These are phyloP conservation scores for Lentinula aciculospora DNA, from an alignment of 768 basidiomycete species.

Conservation along the genomic window DNA sequence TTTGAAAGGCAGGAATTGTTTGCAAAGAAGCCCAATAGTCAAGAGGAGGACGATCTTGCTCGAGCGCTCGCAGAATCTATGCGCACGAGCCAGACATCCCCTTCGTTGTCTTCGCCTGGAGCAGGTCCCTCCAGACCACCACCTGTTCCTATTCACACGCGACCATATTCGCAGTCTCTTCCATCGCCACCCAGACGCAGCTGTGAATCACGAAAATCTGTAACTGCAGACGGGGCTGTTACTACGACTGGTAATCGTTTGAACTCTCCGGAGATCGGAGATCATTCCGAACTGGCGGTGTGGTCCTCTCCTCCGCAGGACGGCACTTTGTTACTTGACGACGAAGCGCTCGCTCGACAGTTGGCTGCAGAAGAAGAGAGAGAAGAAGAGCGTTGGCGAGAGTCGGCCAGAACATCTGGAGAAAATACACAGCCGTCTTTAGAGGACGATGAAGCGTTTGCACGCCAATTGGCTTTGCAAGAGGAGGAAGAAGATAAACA, in stretches of 20 bases:
- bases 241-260: neutral
- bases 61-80: slow-evolving; percentile 56
- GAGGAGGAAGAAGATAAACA: slow-evolving; percentile 27
- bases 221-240: neutral
- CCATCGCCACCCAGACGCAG: slow-evolving; percentile 1
- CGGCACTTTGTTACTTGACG: slow-evolving; percentile 17
- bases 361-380: slow-evolving; percentile 16
- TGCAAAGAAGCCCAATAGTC: slow-evolving; percentile 25
- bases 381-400: slow-evolving; percentile 4
- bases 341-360: slow-evolving; percentile 22
- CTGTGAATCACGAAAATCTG: slow-evolving; percentile 12
- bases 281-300: neutral
- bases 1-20: slow-evolving; percentile 14
- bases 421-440: neutral
- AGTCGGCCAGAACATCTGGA: neutral
- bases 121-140: slow-evolving; percentile 19
- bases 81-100: neutral
- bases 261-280: neutral
- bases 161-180: neutral
- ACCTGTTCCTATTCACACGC: slow-evolving; percentile 2
- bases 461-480: slow-evolving; percentile 30
- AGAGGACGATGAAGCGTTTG: slow-evolving; percentile 37
- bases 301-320: slow-evolving; percentile 9
- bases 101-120: slow-evolving; percentile 5
- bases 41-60: slow-evolving; percentile 65